Base-by-base conservation (phyloP, 441 rosid genomes). In the Adansonia grandidieri region DNA sequence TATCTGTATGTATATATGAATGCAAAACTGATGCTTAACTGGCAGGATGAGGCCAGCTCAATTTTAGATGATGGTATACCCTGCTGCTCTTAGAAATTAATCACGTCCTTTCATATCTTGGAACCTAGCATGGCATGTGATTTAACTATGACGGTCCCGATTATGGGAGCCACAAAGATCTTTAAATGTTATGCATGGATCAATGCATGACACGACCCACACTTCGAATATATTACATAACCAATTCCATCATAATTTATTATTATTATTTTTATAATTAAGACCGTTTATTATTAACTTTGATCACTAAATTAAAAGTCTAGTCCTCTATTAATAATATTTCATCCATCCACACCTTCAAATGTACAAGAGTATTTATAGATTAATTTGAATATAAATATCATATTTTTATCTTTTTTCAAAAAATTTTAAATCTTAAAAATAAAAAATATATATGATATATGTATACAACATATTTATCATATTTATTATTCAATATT, bases 11-110 rank as follows among this genome's bases (percentile, higher is more conserved):
- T 60, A 22, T 62, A 13, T 4, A 10, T 60, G 14, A 0, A 47
- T 11, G 3, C 19, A 62, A 62, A 28, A 20, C 17, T 19, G 54
- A 11, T 50, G 3, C 17, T 22, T 22, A 68, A 47, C 40, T 20
- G 20, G 20, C 73, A 70, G 60, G 9, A 28, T 50, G 60, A 32
- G 48, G 28, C 28, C 75, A 71, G 75, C 63, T 71, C 75, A 53
- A 32, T 5, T 48, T 71, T 50, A 0, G 14, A 24, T 8, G 74
- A 71, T 51, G 61, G 60, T 24, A 14, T 20, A 3, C 37, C 37
- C 37, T 32, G 37, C 37, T 32, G 37, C 37, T 32, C 37, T 2
- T 28, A 11, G 37, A 68, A 47, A 47, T 68, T 45, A 48, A 48
- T 20, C 19, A 70, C 17, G 74, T 44, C 22, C 45, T 0, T 28